Evolutionary conservation across 2,329 filamentous ascomycete species (phyloP), one percentile per base, ranked within the genome.

Genomic region (Hymenoscyphus repandus): DNA sequence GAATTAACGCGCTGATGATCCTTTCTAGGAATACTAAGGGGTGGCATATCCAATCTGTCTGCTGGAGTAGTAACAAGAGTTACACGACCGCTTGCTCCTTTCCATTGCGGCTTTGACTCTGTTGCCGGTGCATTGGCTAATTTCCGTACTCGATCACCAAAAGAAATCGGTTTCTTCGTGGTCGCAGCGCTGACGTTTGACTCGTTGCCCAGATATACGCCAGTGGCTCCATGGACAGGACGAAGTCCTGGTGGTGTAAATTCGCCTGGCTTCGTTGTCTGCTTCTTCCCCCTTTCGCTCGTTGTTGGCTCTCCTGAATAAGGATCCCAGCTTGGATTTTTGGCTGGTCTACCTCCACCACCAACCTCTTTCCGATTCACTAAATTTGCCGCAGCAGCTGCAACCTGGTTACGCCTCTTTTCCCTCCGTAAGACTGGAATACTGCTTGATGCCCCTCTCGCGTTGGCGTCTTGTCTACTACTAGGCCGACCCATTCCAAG

Each of bases 71-170:
- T 75, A 32, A 87, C 77, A 50, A 88, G 74, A 33, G 78, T 73
- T 38, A 76, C 76, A 57, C 86, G 79, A 27, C 87, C 87, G 64
- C 83, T 89, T 34, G 82, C 81, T 15, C 86, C 86, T 60, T 83
- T 84, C 87, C 87, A 90, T 51, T 82, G 75, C 5, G 82, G 80
- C 18, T 75, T 72, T 33, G 62, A 56, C 20, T 49, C 49, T n/a
- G 57, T 51, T 15, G 43, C 36, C 48, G 52, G 56, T 32, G 59
- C 63, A 22, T 59, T 60, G 53, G 72, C 70, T 49, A 73, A 65
- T 52, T 68, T 72, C 48, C 71, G 70, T 43, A 77, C 65, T 2
- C 74, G 69, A n/a, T 75, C 73, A 10, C 71, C 69, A 54, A 78
- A 74, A 7, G 68, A 65, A 31, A 64, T 65, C 11, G 68, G 60